phyloP scores from a whole-genome alignment of 345 rosid genomes.

The Lenwebbia sp. region DNA sequence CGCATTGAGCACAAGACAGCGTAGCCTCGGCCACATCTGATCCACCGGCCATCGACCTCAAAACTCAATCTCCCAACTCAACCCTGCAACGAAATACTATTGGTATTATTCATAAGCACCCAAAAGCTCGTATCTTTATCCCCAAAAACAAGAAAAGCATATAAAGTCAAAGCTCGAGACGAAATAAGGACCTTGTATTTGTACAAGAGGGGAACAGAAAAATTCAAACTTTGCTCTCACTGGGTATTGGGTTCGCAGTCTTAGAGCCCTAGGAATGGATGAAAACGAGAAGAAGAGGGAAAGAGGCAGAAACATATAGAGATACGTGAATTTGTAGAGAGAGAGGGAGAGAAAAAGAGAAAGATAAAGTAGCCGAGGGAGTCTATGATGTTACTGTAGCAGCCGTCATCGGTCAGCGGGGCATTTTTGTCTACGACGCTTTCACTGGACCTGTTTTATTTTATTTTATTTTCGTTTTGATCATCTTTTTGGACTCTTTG shows the following conservation, averaged over 20 bases:
- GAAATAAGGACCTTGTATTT: background rate
- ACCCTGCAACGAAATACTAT: background rate
- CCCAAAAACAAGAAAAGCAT: background rate
- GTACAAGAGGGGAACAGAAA: background rate
- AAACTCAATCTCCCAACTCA: background rate
- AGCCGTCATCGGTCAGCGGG: background rate
- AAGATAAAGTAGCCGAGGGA: background rate
- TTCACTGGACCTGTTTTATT: background rate
- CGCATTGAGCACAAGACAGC: constrained; percentile 38
- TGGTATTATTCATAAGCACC: background rate
- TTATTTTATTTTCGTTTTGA: too few relatives aligned
- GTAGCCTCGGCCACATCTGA: constrained; percentile 25
- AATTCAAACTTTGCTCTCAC: background rate
- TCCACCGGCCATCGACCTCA: constrained; percentile 39
- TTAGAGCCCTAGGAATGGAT: background rate
- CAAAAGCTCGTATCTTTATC: background rate
- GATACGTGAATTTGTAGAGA: background rate
- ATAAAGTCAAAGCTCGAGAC: background rate
- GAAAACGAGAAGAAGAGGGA: background rate
- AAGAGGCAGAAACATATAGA: background rate
- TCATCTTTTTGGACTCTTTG: too few relatives aligned
- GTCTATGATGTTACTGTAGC: background rate
- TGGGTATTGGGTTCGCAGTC: background rate
- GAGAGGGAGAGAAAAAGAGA: background rate
- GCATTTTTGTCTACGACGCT: background rate